phyloP scores from a whole-genome alignment of 495 filamentous ascomycete species.

The Platismatia glauca region DNA sequence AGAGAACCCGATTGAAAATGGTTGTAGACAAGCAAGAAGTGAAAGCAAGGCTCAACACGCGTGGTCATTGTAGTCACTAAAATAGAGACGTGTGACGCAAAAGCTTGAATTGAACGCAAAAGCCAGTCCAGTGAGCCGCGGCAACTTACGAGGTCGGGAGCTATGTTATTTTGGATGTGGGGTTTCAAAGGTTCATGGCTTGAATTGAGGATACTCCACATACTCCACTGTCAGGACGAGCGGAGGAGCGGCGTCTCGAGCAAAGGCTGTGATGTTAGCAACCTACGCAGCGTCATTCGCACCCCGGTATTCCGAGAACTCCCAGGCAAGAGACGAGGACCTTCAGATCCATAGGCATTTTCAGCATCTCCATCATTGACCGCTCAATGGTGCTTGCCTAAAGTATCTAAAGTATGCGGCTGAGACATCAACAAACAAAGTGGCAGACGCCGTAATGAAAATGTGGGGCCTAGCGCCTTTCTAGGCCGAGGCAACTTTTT shows the following conservation, averaged over 20 bases:
- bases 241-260: conserved; percentile 13
- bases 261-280: too few species aligned
- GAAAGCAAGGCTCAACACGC: not conserved
- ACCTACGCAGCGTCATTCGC: too few species aligned
- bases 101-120: not conserved
- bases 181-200: conserved; percentile 8
- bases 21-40: not conserved
- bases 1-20: not conserved
- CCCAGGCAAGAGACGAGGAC: not conserved
- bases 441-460: not conserved
- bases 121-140: conserved; percentile 3
- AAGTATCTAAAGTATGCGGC: too few species aligned
- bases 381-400: not conserved
- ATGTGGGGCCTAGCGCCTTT: conserved; percentile 16
- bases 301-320: not conserved
- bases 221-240: conserved; percentile 13
- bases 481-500: conserved; percentile 2
- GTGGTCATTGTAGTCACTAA: conserved; percentile 1
- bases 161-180: conserved; percentile 7
- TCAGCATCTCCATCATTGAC: not conserved
- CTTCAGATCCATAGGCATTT: not conserved
- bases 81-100: conserved; percentile 1
- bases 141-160: conserved; percentile 8
- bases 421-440: not conserved
- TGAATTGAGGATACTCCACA: conserved; percentile 2